phyloP scores from a whole-genome alignment of 352 stramenopile genomes.

The Globisporangium apiculatum region DNA sequence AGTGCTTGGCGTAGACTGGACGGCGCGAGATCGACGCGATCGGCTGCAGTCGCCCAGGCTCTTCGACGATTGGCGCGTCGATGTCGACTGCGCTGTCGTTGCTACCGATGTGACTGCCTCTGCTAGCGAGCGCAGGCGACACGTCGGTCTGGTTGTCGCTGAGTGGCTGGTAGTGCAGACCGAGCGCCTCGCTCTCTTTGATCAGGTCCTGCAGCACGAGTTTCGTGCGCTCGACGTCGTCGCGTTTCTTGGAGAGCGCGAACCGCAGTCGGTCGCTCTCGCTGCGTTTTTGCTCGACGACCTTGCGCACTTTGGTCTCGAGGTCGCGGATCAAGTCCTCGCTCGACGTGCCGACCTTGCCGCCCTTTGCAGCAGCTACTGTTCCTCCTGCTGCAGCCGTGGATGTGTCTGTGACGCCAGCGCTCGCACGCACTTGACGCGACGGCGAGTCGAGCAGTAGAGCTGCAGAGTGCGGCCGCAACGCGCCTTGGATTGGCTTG shows the following conservation, averaged over 20 bases:
- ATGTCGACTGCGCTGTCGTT: neutral
- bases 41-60: constrained; percentile 50
- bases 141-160: constrained; percentile 20
- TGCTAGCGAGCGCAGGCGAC: neutral
- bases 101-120: neutral
- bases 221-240: constrained; percentile 58
- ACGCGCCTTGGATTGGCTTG: constrained; percentile 21
- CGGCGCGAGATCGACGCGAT: constrained; percentile 70
- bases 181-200: constrained; percentile 66
- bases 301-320: constrained; percentile 67
- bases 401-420: neutral
- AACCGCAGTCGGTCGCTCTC: constrained; percentile 76
- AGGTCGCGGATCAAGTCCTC: constrained; percentile 74
- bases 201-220: constrained; percentile 66
- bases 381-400: neutral
- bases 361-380: constrained; percentile 11
- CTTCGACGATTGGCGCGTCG: constrained; percentile 27
- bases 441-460: constrained; percentile 16
- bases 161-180: constrained; percentile 38
- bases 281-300: constrained; percentile 71
- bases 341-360: constrained; percentile 49
- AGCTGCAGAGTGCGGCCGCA: constrained; percentile 34
- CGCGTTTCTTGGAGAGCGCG: constrained; percentile 50
- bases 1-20: constrained; percentile 79
- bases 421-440: constrained; percentile 6